Base-by-base conservation (phyloP, 306 rosid species). In the Acacia crassicarpa region DNA sequence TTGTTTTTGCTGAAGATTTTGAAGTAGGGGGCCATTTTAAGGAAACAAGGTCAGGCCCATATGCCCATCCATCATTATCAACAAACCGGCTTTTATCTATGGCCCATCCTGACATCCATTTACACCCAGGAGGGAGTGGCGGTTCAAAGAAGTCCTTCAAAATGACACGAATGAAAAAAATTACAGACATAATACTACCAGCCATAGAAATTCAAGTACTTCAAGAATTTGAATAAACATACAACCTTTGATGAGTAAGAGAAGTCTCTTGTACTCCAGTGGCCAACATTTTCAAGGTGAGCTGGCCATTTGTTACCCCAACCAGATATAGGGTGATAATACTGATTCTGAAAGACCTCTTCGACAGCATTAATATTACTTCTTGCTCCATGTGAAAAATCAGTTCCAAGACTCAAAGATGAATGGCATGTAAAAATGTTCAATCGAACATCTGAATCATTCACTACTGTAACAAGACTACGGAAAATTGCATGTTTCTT, bases 11-110 rank as follows among this genome's bases (percentile, higher is more conserved):
- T 71, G 88, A 78, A 53, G 86, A 88, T 84, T 84, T 91, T n/a
- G 88, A 84, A 80, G 83, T 83, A 76, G 90, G 93, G 70, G 95
- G 97, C 94, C 94, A 93, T 79, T 79, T 88, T 76, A 89, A 79
- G 76, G 74, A 82, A 48, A 72, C 80, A 74, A 88, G 86, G 74
- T 91, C 89, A 80, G 91, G 83, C 9, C 90, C 92, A 84, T 93
- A 93, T 74, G 92, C 92, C 97, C 97, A 93, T 68, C 97, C 97
- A 74, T 93, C 97, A 80, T 75, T 88, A 89, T 92, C 97, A 85
- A 92, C 95, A 83, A 82, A 83, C 51, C 85, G 92, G 78, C 84
- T 85, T 80, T 88, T 92, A 80, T 92, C 93, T 63, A 91, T 83
- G 78, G 89, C 82, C 97, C 97, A 92, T 14, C 92, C 82, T 9